Evolutionary conservation across 2,329 filamentous ascomycete species (phyloP), one percentile per base, ranked within the genome.

Genomic region (Pseudocercospora cruenta): DNA sequence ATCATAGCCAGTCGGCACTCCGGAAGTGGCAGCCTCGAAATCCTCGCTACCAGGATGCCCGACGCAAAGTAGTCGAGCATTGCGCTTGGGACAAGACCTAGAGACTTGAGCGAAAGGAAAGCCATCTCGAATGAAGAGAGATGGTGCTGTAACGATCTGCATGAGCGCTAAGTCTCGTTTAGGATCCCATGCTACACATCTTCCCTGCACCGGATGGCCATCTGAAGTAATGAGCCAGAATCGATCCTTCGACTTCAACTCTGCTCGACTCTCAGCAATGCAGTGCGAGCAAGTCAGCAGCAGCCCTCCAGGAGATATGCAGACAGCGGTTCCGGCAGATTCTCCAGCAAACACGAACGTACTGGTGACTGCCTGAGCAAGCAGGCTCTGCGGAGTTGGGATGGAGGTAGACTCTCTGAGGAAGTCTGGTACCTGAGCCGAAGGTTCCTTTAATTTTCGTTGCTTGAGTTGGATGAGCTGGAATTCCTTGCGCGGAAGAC

Each of bases 241-340:
- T 4, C 62, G 65, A 12, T 74, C 74, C 0, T 69, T 59, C 0
- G 24, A 51, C 59, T 78, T 72, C 2, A 80, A 75, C 8, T 82
- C 79, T 1, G 75, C 71, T 4, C 69, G 67, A 0, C 72, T 74
- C 57, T 85, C 83, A 1, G 81, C 82, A 19, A 85, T 74, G 68
- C 84, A 86, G 66, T 86, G 84, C 0, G 84, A 78, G 71, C 84
- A 86, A 1, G 83, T 85, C 21, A 86, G 73, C 4, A 85, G 69
- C 47, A 84, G 75, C 4, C 84, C 84, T 2, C 72, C 63, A 0
- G 78, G 68, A 0, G 80, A 78, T 36, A 86, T 80, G 67, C 83
- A 85, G 1, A 86, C 79, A 0, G 84, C 84, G 1, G 83, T 85
- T 4, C 83, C 83, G 4, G 83, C 84, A 67, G 84, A 80, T 26